Conservation (phyloP, 169 alveolate species). For the Eimeria brunetti region DNA sequence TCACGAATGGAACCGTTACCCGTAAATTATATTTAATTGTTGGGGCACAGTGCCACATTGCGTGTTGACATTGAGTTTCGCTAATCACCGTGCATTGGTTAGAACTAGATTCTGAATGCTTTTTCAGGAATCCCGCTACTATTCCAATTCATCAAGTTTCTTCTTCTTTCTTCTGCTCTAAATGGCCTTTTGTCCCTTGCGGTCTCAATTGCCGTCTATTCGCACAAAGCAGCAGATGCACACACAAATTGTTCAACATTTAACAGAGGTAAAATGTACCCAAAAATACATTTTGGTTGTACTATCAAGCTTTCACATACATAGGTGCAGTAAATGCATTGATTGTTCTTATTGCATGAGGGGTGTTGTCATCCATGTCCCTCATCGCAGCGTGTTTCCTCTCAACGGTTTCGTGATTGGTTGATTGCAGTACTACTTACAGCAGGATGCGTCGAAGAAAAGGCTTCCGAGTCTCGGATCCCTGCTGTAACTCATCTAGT, state of each 20-base stretch:
- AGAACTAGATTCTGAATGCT: neutral
- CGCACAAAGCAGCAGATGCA: slow-evolving; percentile 49
- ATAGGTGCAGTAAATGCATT: neutral
- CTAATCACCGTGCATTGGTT: neutral
- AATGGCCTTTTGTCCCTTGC: slow-evolving; percentile 62
- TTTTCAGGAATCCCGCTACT: slow-evolving; percentile 76
- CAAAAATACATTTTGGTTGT: neutral
- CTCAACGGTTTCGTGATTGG: neutral
- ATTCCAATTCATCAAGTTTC: slow-evolving; percentile 73
- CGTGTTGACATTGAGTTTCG: neutral
- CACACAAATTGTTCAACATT: slow-evolving; percentile 60
- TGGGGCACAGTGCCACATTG: neutral
- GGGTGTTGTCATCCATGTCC: neutral
- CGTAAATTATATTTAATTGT: neutral
- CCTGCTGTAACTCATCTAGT: slow-evolving; percentile 61
- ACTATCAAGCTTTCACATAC: neutral
- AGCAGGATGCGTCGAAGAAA: slow-evolving; percentile 72
- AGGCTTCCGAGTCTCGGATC: slow-evolving; percentile 62
- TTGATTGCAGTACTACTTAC: slow-evolving; percentile 54
- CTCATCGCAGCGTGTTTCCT: neutral
- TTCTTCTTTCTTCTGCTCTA: slow-evolving; percentile 65
- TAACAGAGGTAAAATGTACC: slow-evolving; percentile 39
- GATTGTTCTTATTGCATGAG: neutral
- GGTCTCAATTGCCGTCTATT: slow-evolving; percentile 56
- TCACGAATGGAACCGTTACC: neutral